phyloP scores from a whole-genome alignment of 805 yeast species.

The Candida arabinofermentans region DNA sequence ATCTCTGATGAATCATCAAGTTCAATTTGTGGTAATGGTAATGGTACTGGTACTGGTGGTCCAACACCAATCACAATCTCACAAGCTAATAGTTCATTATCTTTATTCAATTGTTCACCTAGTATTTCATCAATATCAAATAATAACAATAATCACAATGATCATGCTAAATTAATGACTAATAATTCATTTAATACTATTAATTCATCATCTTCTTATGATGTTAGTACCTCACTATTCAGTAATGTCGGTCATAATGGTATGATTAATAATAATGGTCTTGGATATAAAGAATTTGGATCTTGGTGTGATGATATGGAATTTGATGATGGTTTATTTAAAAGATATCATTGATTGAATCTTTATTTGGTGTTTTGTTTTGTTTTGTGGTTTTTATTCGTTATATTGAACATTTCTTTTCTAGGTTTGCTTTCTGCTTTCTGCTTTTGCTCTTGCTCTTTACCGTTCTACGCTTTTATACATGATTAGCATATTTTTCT shows the following conservation, averaged over 20 bases:
- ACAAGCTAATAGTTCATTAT: neutral
- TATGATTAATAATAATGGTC: neutral
- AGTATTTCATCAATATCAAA: too few species aligned
- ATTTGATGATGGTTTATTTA: neutral
- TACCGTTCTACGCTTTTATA: neutral
- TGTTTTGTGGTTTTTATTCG: too few species aligned
- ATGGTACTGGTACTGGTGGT: neutral
- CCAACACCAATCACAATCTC: neutral
- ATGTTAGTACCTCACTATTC: neutral
- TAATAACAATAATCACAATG: neutral
- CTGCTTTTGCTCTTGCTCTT: neutral
- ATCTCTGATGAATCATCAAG: neutral
- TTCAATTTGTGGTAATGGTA: neutral
- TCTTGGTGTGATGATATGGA: conserved; percentile 4
- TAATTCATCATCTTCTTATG: conserved; percentile 5
- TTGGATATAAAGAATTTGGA: neutral
- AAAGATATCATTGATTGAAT: neutral
- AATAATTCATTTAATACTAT: conserved; percentile 15
- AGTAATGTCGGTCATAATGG: too few species aligned
- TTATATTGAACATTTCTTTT: neutral
- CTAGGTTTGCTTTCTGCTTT: neutral
- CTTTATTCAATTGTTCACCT: neutral
- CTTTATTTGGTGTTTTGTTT: neutral
- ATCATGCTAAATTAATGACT: neutral
- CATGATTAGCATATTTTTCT: neutral